Evolutionary conservation across 495 filamentous ascomycete species (phyloP), one percentile per base, ranked within the genome.

Genomic region (Neurospora sp.): DNA sequence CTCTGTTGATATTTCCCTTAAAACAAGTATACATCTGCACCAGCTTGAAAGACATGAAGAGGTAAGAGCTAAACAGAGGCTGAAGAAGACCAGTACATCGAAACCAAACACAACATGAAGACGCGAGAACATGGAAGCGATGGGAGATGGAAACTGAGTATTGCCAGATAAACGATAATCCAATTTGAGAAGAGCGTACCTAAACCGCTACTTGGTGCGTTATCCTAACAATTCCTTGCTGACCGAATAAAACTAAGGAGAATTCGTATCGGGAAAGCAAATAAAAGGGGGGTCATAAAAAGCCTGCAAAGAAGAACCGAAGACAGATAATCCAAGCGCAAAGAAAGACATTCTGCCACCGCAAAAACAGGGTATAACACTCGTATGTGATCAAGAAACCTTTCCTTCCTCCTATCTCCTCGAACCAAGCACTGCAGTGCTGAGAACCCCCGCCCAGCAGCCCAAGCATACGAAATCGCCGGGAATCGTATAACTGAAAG

Each of bases 111-210:
- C 12, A 16, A 31, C 11, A 31, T 31, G 23, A 31, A 11, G 23
- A 31, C 23, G 23, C 23, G 23, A 16, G 23, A 31, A 62, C 54
- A 31, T 31, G 54, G 23, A 27, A 59, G 48, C 31, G 11, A 59
- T 2, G 11, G 1, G 16, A 27, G 6, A 62, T 6, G 12, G 23
- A 59, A 59, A 59, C 48, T 14, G 20, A 27, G 11, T 5, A 12
- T 16, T 5, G 23, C 23, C 54, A 8, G 44, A 48, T 70, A 73
- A 31, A 71, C 35, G 10, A 38, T 70, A 23, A 39, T n/a, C 35
- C 39, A 35, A 72, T 72, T 72, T 54, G 39, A 72, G 27, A 39
- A 27, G 70, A 72, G 42, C 44, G 39, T 72, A 42, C 37, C 70
- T 66, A 31, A 62, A 62, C 23, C 23, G 54, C 54, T 62, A 62